Conservation (phyloP, 169 alveolate genomes). For the Fabrea salina region DNA sequence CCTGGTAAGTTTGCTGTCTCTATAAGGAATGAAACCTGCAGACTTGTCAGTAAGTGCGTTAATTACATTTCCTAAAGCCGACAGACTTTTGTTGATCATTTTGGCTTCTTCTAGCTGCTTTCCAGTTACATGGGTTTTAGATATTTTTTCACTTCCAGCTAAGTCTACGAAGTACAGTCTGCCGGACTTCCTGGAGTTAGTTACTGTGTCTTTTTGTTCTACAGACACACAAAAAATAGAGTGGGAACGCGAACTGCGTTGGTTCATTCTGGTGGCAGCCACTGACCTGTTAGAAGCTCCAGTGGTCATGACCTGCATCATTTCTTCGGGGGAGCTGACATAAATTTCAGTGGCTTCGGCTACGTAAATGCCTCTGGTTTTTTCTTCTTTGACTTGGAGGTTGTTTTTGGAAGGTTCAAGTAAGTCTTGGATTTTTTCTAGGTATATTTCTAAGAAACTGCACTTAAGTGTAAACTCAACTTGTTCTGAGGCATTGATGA, state of each 20-base stretch:
- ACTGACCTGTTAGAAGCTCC: slow-evolving; percentile 74
- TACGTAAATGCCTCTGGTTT: slow-evolving; percentile 67
- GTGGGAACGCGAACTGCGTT: slow-evolving; percentile 42
- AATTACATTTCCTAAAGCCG: slow-evolving; percentile 80
- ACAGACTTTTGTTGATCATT: slow-evolving; percentile 73
- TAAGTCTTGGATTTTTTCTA: slow-evolving; percentile 52
- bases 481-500: slow-evolving; percentile 58
- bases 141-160: slow-evolving; percentile 66
- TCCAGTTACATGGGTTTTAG: slow-evolving; percentile 71
- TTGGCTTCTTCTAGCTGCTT: slow-evolving; percentile 81
- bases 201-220: slow-evolving; percentile 57
- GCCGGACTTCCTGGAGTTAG: slow-evolving; percentile 37
- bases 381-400: slow-evolving; percentile 61
- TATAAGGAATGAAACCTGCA: slow-evolving; percentile 70
- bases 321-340: slow-evolving; percentile 64
- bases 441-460: slow-evolving; percentile 75
- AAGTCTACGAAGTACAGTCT: slow-evolving; percentile 76
- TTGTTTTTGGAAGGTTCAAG: slow-evolving; percentile 42
- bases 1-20: slow-evolving; percentile 84
- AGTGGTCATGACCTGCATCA: slow-evolving; percentile 67
- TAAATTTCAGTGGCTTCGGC: slow-evolving; percentile 70
- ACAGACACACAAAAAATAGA: slow-evolving; percentile 33
- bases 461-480: slow-evolving; percentile 62
- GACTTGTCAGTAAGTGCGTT: slow-evolving; percentile 76
- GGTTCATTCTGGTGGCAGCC: slow-evolving; percentile 83